Evolutionary conservation across 1,139 yeast species (phyloP).

Genomic region (Geotrichum europaeum): DNA sequence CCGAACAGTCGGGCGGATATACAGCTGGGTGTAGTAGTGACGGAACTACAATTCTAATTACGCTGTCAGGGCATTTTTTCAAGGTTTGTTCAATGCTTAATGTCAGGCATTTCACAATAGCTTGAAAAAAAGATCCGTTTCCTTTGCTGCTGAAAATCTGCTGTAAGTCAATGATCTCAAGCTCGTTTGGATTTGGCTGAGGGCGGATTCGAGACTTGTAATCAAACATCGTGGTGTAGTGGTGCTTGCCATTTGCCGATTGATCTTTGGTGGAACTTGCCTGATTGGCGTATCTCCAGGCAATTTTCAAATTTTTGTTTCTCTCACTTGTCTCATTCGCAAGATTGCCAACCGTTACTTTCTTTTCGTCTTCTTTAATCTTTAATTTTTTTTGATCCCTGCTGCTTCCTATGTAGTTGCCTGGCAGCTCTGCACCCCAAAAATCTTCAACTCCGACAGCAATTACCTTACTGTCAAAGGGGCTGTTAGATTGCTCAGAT

Average conservation of each 20-base stretch:
- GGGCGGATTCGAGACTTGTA: slow-evolving; percentile 66
- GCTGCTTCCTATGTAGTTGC: slow-evolving; percentile 60
- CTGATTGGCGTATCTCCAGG: slow-evolving; percentile 45
- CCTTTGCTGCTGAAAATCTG: neutral
- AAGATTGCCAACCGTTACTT: slow-evolving; percentile 63
- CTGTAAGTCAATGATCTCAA: slow-evolving; percentile 29
- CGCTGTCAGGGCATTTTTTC: slow-evolving; percentile 24
- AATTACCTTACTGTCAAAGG: slow-evolving; percentile 39
- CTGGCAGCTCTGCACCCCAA: slow-evolving; percentile 78
- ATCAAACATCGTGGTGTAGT: slow-evolving; percentile 38
- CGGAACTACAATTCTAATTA: slow-evolving; percentile 69
- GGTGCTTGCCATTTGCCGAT: slow-evolving; percentile 7
- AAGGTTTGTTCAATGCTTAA: slow-evolving; percentile 1
- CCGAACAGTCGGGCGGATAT: slow-evolving; percentile 52
- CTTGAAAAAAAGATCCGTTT: slow-evolving; percentile 4
- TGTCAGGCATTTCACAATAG: neutral
- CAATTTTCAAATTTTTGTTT: slow-evolving; percentile 44
- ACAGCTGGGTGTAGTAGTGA: slow-evolving; percentile 71
- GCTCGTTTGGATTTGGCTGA: slow-evolving; percentile 56
- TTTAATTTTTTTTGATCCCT: slow-evolving; percentile 61
- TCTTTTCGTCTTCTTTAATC: slow-evolving; percentile 53
- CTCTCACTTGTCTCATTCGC: slow-evolving; percentile 32
- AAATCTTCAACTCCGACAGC: slow-evolving; percentile 55
- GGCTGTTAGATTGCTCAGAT: slow-evolving; percentile 29
- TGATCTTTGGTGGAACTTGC: neutral